Evolutionary conservation across 108 stramenopile species (phyloP).

Genomic region (Cylindrotheca fusiformis): DNA sequence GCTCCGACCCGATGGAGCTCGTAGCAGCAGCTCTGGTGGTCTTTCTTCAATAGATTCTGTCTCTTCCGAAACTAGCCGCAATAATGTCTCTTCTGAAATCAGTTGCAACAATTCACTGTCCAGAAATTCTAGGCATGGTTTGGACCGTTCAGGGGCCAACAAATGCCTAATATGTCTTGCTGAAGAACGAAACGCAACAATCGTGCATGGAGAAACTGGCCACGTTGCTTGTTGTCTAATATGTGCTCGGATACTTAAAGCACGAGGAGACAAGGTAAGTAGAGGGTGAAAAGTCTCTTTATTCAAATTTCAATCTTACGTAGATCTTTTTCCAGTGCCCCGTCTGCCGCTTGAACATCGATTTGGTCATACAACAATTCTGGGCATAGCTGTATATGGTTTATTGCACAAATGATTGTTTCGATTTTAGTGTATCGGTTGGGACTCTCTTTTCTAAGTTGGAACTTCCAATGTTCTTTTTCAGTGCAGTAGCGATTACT

Average conservation of each 20-base stretch:
- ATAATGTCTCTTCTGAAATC: neutral
- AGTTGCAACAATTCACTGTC: neutral
- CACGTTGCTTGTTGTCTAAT: slow-evolving; percentile 90
- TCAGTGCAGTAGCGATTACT: too few relatives aligned
- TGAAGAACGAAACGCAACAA: slow-evolving; percentile 78
- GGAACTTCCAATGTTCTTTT: too few relatives aligned
- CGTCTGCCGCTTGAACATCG: slow-evolving; percentile 72
- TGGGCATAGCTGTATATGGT: slow-evolving; percentile 53
- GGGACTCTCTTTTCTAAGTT: too few relatives aligned
- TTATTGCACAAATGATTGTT: too few relatives aligned
- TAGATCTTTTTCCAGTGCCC: slow-evolving; percentile 36
- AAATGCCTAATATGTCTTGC: slow-evolving; percentile 75
- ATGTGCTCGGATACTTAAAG: slow-evolving; percentile 85
- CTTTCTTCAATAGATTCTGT: slow-evolving; percentile 30
- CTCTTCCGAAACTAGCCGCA: neutral
- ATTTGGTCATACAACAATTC: slow-evolving; percentile 80
- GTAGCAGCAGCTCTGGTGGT: slow-evolving; percentile 6
- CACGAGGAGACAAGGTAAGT: slow-evolving; percentile 56
- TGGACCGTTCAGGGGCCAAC: neutral
- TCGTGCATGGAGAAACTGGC: slow-evolving; percentile 91
- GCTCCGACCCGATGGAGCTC: slow-evolving; percentile 5
- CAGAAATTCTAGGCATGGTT: neutral
- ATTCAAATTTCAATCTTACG: too few relatives aligned
- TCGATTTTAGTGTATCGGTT: too few relatives aligned
- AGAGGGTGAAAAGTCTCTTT: too few relatives aligned